These are phyloP conservation scores for Cyclanthera cordifolia DNA, from an alignment of 306 rosid species.

Conservation along the genomic window DNA sequence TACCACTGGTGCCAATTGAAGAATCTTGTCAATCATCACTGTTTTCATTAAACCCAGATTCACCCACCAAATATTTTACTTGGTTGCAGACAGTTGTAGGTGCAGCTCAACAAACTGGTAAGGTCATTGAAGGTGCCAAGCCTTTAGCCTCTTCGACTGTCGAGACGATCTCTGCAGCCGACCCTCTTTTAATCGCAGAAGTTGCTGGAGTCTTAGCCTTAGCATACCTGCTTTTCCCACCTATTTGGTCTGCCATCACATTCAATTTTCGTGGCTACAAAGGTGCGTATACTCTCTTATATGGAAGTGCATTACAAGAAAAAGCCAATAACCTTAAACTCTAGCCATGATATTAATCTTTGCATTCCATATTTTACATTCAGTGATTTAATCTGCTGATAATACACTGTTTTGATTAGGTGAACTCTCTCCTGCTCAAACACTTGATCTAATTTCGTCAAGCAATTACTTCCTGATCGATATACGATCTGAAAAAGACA, in stretches of 20 bases:
- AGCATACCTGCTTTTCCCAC: conserved; percentile 69
- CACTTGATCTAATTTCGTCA: conserved; percentile 62
- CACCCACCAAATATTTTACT: conserved; percentile 10
- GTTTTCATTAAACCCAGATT: background rate
- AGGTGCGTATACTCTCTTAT: no score
- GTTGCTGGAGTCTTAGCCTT: conserved; percentile 61
- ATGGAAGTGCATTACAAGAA: no score
- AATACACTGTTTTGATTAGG: conserved; percentile 25
- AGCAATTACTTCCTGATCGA: conserved; percentile 54
- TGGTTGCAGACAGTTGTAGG: conserved; percentile 63
- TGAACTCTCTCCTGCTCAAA: conserved; percentile 74
- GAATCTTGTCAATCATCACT: background rate
- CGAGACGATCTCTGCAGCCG: conserved; percentile 58
- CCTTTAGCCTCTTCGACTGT: conserved; percentile 75
- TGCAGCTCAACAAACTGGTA: conserved; percentile 70
- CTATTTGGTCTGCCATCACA: conserved; percentile 46
- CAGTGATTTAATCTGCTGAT: background rate
- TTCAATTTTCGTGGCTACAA: no score
- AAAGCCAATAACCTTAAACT: background rate
- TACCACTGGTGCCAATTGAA: background rate
- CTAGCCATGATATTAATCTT: background rate
- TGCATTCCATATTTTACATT: background rate
- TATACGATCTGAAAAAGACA: conserved; percentile 79
- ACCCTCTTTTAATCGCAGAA: conserved; percentile 61
- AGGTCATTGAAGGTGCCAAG: conserved; percentile 70